These are phyloP conservation scores for Talaromyces ruber DNA, from an alignment of 495 filamentous ascomycete species.

Conservation along the genomic window DNA sequence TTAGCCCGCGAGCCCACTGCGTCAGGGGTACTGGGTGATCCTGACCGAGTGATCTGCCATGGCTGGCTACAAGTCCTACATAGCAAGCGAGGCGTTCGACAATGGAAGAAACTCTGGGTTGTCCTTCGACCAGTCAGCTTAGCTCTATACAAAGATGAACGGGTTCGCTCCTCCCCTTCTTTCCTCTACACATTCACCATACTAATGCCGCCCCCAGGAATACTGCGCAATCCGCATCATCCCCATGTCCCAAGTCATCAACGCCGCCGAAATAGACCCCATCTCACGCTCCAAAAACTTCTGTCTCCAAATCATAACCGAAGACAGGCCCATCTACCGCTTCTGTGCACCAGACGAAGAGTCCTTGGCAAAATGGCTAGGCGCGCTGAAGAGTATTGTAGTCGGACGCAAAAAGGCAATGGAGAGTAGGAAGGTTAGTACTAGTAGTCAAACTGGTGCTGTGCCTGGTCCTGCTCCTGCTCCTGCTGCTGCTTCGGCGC, in stretches of 20 bases:
- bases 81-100: slow-evolving; percentile 75
- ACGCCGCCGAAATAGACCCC: slow-evolving; percentile 88
- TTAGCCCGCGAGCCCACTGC: slow-evolving; percentile 44
- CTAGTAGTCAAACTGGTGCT: not conserved
- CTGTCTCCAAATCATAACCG: slow-evolving; percentile 90
- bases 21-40: slow-evolving; percentile 48
- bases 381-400: slow-evolving; percentile 82
- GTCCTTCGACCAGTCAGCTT: slow-evolving; percentile 83
- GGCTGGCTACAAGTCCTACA: slow-evolving; percentile 82
- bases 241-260: slow-evolving; percentile 69
- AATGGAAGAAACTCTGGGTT: slow-evolving; percentile 93
- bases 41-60: slow-evolving; percentile 78
- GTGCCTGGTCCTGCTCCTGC: not conserved
- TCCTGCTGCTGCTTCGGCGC: not conserved
- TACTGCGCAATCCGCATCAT: slow-evolving; percentile 82
- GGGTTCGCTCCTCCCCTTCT: slow-evolving; percentile 25
- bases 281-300: slow-evolving; percentile 73
- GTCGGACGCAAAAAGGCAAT: slow-evolving; percentile 50
- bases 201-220: slow-evolving; percentile 39
- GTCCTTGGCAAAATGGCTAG: slow-evolving; percentile 71
- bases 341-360: slow-evolving; percentile 83
- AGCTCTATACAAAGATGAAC: slow-evolving; percentile 87
- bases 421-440: slow-evolving; percentile 1
- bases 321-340: slow-evolving; percentile 76
- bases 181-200: not conserved